Conservation (phyloP, 2,329 filamentous ascomycete species). For the Purpureocillium takamizusanense region DNA sequence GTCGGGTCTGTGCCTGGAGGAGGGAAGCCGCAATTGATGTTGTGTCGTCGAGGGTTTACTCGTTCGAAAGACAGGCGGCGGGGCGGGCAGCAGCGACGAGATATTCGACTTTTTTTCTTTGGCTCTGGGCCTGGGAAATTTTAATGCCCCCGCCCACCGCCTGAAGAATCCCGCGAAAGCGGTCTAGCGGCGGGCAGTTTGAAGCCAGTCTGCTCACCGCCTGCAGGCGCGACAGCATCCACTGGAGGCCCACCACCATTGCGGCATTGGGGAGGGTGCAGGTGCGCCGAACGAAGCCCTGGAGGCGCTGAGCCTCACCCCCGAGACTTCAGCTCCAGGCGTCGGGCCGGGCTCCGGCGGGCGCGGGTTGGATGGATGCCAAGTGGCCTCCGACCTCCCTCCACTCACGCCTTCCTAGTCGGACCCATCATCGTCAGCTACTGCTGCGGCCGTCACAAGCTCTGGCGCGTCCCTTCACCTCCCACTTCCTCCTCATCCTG, state of each 20-base stretch:
- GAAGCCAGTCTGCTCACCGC: slow-evolving; percentile 12
- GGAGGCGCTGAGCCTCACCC: not conserved
- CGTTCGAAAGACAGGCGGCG: slow-evolving; percentile 14
- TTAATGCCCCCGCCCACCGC: slow-evolving; percentile 24
- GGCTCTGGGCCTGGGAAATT: slow-evolving; percentile 13
- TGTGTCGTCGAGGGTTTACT: too few relatives aligned
- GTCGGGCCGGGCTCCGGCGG: not conserved
- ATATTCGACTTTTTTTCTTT: slow-evolving; percentile 20
- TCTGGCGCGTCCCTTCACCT: not conserved
- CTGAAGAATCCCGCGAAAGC: slow-evolving; percentile 1
- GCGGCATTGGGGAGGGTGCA: too few relatives aligned
- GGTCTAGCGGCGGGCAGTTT: slow-evolving; percentile 9
- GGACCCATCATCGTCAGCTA: too few relatives aligned
- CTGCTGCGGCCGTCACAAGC: too few relatives aligned
- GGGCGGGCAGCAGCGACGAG: slow-evolving; percentile 18
- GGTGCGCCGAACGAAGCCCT: not conserved
- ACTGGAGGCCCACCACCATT: not conserved
- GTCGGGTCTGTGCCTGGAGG: slow-evolving; percentile 6
- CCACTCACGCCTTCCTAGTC: too few relatives aligned
- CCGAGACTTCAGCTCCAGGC: not conserved
- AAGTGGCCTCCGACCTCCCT: slow-evolving; percentile 18
- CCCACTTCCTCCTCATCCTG: slow-evolving; percentile 3
- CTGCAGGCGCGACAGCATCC: slow-evolving; percentile 2
- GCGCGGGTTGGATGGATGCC: slow-evolving; percentile 9
- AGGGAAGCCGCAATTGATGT: slow-evolving; percentile 3